Percentiles rank a stretch among this genome's conserved stretches.
phyloP scores from a whole-genome alignment of 495 filamentous ascomycete species.

The Evernia prunastri region DNA sequence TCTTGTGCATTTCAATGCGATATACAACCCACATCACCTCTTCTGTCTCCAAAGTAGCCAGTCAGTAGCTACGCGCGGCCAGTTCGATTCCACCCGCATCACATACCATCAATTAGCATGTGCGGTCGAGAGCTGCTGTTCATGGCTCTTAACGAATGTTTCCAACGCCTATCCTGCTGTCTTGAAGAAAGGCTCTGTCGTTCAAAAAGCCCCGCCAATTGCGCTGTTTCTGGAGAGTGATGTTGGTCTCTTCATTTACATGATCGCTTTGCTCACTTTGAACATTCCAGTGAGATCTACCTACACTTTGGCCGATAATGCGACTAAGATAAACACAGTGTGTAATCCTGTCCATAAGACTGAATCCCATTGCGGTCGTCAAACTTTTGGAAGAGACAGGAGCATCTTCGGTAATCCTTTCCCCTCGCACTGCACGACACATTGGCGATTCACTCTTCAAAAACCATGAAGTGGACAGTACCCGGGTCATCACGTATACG shows the following conservation, averaged over 20 bases:
- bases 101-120: constrained; percentile 3
- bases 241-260: constrained; percentile 14
- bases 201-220: constrained; percentile 13
- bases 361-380: too few species aligned
- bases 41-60: constrained; percentile 14
- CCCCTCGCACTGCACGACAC: too few species aligned
- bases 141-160: constrained; percentile 13
- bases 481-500: too few species aligned
- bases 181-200: neutral
- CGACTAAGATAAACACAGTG: too few species aligned
- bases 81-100: neutral
- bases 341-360: neutral
- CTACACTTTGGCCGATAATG: constrained; percentile 8
- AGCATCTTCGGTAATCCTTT: too few species aligned
- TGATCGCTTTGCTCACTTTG: constrained; percentile 4
- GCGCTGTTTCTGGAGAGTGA: constrained; percentile 21
- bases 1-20: constrained; percentile 11
- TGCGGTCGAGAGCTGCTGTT: constrained; percentile 8
- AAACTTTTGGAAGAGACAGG: too few species aligned
- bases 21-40: constrained; percentile 10
- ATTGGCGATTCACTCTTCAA: too few species aligned
- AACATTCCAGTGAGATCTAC: constrained; percentile 8
- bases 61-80: neutral
- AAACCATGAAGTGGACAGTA: too few species aligned
- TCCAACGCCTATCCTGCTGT: too few species aligned